A percentile compares a stretch with the other conserved stretches of the same genome.
Conservation (phyloP, 495 filamentous ascomycete species). For the Penicillium coprophilum region DNA sequence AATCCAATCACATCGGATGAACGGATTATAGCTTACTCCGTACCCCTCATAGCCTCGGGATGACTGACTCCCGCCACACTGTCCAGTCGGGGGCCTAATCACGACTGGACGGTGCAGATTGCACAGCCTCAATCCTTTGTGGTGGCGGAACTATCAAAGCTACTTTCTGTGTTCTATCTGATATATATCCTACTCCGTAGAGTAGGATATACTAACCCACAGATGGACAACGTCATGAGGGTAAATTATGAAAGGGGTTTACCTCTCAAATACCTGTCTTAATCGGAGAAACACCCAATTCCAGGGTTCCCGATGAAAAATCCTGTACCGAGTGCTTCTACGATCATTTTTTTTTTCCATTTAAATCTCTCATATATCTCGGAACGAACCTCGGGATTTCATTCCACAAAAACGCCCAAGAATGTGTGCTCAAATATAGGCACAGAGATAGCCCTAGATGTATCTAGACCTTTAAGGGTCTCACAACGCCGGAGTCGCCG, state of each 20-base stretch:
- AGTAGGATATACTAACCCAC: no score
- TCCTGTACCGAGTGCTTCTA: constrained; percentile 2
- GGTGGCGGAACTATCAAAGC: constrained; percentile 18
- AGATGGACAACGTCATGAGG: no score
- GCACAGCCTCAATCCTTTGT: constrained; percentile 27
- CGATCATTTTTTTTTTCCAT: constrained; percentile 2
- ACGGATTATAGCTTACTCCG: not conserved
- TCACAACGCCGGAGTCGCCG: constrained; percentile 11
- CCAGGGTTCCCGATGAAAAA: constrained; percentile 25
- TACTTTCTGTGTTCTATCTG: no score
- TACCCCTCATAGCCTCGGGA: constrained; percentile 4
- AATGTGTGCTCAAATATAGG: not conserved
- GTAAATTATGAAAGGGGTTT: no score
- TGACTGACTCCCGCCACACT: constrained; percentile 23
- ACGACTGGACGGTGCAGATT: constrained; percentile 8
- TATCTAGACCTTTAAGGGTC: not conserved
- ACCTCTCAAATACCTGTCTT: constrained; percentile 17
- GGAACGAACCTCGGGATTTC: not conserved
- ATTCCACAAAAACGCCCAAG: not conserved
- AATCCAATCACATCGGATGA: not conserved
- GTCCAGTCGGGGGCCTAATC: constrained; percentile 28
- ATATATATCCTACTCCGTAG: no score
- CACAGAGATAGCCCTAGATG: not conserved
- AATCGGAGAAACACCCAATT: constrained; percentile 26
- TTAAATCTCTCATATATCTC: constrained; percentile 30